These are phyloP conservation scores for Magnaporthales sp. DNA, from an alignment of 2,329 filamentous ascomycete genomes.

Conservation along the genomic window DNA sequence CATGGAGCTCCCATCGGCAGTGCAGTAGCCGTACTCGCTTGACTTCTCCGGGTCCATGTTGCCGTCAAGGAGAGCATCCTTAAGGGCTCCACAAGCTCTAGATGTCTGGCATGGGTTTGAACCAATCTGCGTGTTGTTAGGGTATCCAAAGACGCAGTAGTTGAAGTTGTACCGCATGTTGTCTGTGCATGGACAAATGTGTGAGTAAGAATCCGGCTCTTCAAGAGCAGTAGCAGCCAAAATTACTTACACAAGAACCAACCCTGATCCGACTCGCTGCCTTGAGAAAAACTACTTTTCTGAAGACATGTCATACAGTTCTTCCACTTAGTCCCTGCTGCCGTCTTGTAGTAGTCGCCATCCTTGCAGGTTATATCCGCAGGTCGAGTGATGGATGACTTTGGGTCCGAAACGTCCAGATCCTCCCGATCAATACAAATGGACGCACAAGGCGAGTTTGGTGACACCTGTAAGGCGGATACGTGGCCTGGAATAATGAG, in stretches of 20 bases:
- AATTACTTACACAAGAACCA: slow-evolving; percentile 46
- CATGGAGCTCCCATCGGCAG: slow-evolving; percentile 27
- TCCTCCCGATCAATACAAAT: slow-evolving; percentile 34
- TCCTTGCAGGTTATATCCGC: slow-evolving; percentile 40
- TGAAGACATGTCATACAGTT: slow-evolving; percentile 44
- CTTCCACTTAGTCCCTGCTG: slow-evolving; percentile 35
- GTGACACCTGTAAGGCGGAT: slow-evolving; percentile 39
- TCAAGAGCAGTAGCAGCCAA: slow-evolving; percentile 7
- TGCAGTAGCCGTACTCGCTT: slow-evolving; percentile 39
- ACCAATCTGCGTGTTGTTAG: slow-evolving; percentile 33
- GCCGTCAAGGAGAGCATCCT: slow-evolving; percentile 29
- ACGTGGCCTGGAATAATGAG: slow-evolving; percentile 5
- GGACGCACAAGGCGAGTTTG: slow-evolving; percentile 45
- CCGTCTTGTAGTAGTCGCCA: slow-evolving; percentile 27
- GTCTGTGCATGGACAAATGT: slow-evolving; percentile 24
- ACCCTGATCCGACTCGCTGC: slow-evolving; percentile 40
- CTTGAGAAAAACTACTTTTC: slow-evolving; percentile 37
- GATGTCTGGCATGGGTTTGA: slow-evolving; percentile 42
- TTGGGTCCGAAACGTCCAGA: slow-evolving; percentile 33
- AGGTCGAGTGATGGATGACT: slow-evolving; percentile 33
- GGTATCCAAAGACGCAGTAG: slow-evolving; percentile 43
- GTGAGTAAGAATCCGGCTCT: neutral
- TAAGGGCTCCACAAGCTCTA: slow-evolving; percentile 39
- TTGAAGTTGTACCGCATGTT: slow-evolving; percentile 44
- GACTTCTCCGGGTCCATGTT: slow-evolving; percentile 23